Evolutionary conservation across 495 filamentous ascomycete genomes (phyloP).

Genomic region (Penicillium parvum): DNA sequence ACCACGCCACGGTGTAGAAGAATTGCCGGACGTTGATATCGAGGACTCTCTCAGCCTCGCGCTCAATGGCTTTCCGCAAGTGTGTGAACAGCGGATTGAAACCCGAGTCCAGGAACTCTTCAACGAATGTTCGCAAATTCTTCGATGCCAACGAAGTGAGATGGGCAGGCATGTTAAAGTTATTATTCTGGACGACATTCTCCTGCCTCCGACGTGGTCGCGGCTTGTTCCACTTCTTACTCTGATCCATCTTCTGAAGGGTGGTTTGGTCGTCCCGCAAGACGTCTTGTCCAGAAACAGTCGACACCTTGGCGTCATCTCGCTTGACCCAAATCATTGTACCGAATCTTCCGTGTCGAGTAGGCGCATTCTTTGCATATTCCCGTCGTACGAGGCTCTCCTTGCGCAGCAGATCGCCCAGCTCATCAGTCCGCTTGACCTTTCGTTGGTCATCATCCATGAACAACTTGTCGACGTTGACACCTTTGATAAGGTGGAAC

Average conservation of each 20-base stretch:
- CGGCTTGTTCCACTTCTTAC: slow-evolving; percentile 86
- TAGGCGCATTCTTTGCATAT: slow-evolving; percentile 75
- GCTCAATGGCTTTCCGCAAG: slow-evolving; percentile 82
- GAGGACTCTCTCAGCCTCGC: slow-evolving; percentile 80
- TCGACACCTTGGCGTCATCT: slow-evolving; percentile 72
- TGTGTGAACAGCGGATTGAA: slow-evolving; percentile 93
- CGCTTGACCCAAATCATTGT: slow-evolving; percentile 97
- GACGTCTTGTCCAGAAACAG: slow-evolving; percentile 82
- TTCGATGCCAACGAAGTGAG: slow-evolving; percentile 64
- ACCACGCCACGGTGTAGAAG: slow-evolving; percentile 93
- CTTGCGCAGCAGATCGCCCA: slow-evolving; percentile 66
- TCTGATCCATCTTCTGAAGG: slow-evolving; percentile 83
- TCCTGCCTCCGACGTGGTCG: slow-evolving; percentile 58
- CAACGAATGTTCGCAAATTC: slow-evolving; percentile 76
- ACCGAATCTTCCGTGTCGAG: slow-evolving; percentile 89
- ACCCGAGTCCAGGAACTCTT: slow-evolving; percentile 89
- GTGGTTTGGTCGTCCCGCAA: slow-evolving; percentile 68
- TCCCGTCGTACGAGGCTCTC: slow-evolving; percentile 76
- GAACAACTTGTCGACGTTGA: slow-evolving; percentile 82
- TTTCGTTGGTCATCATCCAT: slow-evolving; percentile 68
- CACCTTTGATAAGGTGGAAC: slow-evolving; percentile 87
- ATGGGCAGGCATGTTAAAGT: slow-evolving; percentile 68
- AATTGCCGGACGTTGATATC: slow-evolving; percentile 72
- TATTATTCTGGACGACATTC: slow-evolving; percentile 56
- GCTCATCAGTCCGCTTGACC: slow-evolving; percentile 64